Base-by-base conservation (phyloP, 208 protist species). In the Wallacemonas rigidus region DNA sequence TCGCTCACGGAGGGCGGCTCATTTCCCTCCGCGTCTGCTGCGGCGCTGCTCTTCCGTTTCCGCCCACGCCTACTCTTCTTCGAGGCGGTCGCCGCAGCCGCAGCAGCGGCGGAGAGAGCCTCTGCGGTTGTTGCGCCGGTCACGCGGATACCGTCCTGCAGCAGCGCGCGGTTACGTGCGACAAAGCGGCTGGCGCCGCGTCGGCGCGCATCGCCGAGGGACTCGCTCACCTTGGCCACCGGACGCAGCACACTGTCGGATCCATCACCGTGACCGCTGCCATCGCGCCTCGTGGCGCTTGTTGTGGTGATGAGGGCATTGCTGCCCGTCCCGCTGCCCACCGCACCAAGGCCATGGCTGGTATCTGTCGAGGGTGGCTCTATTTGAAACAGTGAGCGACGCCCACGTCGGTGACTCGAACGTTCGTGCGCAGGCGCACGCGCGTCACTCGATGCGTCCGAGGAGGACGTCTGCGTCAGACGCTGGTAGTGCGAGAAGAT, bases 401-500 rank as follows among this genome's bases (percentile, higher is more conserved):
- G 36, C 7, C 40, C 58, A 7, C 58, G 58, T 43, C 58, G 58
- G 58, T 14, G 36, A 15, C 56, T 8, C 36, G 26, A 26, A 26
- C 26, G 26, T 26, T 26, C 26, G 26, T 26, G 26, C 26, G 26
- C 26, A 26, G 26, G 26, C 26, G 26, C 26, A 26, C 26, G 26
- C 26, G 26, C 26, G 26, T 26, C 26, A 26, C 26, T 26, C 26
- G 26, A 26, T 26, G 26, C 26, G 26, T 26, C 26, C 26, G 0
- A 26, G 0, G 26, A 26, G 26, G 26, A 26, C 26, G 64, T 44
- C 57, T 17, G 8, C 26, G 17, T 51, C 8, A 4, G 36, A 61
- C n/a, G n/a, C 47, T 65, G 68, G n/a, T 63, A 58, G 6, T 69
- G 77, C 48, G 82, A 74, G 54, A 81, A 76, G 1, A 64, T 72